Evolutionary conservation across 805 yeast genomes (phyloP).

Genomic region (Ogataea trehalophila): DNA sequence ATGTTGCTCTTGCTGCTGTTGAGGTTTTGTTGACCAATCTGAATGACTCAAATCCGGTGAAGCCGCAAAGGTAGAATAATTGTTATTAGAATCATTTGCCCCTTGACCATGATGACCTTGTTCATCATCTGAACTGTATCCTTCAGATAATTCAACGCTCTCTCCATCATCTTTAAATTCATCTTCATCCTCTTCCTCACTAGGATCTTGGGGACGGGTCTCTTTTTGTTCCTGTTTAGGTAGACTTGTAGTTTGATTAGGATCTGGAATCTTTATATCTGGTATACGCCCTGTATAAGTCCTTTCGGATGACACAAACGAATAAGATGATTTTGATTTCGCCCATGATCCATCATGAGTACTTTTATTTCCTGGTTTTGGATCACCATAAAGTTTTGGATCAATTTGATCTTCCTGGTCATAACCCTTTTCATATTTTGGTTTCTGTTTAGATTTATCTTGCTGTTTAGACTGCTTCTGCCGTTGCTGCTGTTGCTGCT

Average conservation of each 20-base stretch:
- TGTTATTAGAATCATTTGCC: too few species aligned
- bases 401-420: background rate
- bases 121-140: background rate
- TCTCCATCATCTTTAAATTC: background rate
- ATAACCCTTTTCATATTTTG: conserved; percentile 1
- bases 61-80: too few species aligned
- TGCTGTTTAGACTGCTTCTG: background rate
- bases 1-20: too few species aligned
- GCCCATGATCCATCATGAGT: conserved; percentile 26
- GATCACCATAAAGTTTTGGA: conserved; percentile 1
- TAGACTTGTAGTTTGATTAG: background rate
- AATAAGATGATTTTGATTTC: conserved; percentile 22
- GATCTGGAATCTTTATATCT: conserved; percentile 6
- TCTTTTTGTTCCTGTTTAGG: background rate
- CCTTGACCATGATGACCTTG: background rate
- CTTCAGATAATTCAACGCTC: background rate
- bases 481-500: background rate
- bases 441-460: background rate
- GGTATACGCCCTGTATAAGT: conserved; percentile 25
- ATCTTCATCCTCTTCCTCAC: background rate
- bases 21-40: too few species aligned
- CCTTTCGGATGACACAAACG: conserved; percentile 22
- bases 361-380: conserved; percentile 15
- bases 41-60: too few species aligned
- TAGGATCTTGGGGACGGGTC: background rate